Evolutionary conservation across 768 basidiomycete genomes (phyloP).

Genomic region (Amanita brunnescens): DNA sequence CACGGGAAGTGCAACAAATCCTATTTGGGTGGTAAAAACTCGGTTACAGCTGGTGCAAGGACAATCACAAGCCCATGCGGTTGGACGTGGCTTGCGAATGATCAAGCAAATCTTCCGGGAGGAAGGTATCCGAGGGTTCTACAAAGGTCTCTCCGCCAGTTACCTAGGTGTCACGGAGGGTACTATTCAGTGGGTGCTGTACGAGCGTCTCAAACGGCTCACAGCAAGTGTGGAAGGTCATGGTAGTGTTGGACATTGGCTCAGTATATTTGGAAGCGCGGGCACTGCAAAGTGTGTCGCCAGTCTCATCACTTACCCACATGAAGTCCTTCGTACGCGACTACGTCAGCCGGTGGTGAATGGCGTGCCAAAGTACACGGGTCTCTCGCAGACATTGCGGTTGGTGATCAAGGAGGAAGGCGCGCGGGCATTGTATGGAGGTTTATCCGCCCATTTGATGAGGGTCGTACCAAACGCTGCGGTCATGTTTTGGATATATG

Average conservation of each 20-base stretch:
- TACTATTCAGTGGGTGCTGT: constrained; percentile 95
- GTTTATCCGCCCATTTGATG: constrained; percentile 90
- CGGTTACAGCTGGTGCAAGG: constrained; percentile 62
- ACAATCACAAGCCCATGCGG: constrained; percentile 15
- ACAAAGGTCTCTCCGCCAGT: constrained; percentile 91
- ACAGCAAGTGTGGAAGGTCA: constrained; percentile 43
- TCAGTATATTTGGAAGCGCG: constrained; percentile 80
- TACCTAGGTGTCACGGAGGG: constrained; percentile 95
- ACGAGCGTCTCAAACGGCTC: constrained; percentile 82
- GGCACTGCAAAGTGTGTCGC: constrained; percentile 93
- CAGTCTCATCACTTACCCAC: constrained; percentile 93
- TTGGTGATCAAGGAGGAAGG: constrained; percentile 90
- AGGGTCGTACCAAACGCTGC: constrained; percentile 24
- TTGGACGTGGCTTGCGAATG: constrained; percentile 49
- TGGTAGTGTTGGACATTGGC: constrained; percentile 58
- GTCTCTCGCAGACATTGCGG: constrained; percentile 74
- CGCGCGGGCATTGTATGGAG: constrained; percentile 76
- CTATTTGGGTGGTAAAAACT: constrained; percentile 99
- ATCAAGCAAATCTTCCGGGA: constrained; percentile 69
- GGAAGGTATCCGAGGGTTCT: constrained; percentile 84
- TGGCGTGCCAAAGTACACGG: constrained; percentile 76
- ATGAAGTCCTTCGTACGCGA: constrained; percentile 92
- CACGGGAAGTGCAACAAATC: constrained; percentile 90
- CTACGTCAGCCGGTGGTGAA: constrained; percentile 81
- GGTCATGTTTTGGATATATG: too few species aligned